A percentile compares a stretch with the other conserved stretches of the same genome.
phyloP scores from a whole-genome alignment of 148 eudicot species.

The Silene conica region DNA sequence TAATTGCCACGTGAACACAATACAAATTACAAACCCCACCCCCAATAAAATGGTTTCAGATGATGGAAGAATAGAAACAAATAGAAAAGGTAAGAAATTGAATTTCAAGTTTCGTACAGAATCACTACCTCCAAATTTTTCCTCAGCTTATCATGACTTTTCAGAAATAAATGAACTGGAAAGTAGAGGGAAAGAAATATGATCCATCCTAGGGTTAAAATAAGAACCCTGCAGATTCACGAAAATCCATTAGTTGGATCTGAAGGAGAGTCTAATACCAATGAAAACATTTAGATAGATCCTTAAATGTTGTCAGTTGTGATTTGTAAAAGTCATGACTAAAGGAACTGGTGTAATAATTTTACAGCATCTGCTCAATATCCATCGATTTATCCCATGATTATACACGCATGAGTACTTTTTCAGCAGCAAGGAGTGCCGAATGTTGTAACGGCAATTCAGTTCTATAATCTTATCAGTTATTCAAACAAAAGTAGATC shows the following conservation, averaged over 20 bases:
- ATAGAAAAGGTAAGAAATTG: not conserved
- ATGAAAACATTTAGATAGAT: not conserved
- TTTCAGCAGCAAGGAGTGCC: too few species aligned
- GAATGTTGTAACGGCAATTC: too few species aligned
- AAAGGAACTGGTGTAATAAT: too few species aligned
- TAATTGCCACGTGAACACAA: too few species aligned
- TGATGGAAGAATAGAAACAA: not conserved
- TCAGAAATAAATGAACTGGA: constrained; percentile 77
- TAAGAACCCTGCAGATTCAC: constrained; percentile 56
- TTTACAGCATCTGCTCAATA: too few species aligned
- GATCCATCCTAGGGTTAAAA: constrained; percentile 88
- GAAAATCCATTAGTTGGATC: constrained; percentile 5
- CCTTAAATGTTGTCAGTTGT: not conserved
- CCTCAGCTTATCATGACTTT: constrained; percentile 83
- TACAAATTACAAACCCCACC: too few species aligned
- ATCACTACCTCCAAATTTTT: constrained; percentile 75
- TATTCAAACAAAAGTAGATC: too few species aligned
- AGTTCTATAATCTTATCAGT: too few species aligned
- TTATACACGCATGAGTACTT: too few species aligned
- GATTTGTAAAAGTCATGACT: not conserved
- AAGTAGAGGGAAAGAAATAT: constrained; percentile 91
- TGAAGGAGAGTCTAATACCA: not conserved
- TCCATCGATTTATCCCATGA: too few species aligned
- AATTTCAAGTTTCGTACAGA: constrained; percentile 3
- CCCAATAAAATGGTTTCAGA: not conserved